These are phyloP conservation scores for Sicyos baderoa DNA, from an alignment of 306 rosid genomes.

Conservation along the genomic window DNA sequence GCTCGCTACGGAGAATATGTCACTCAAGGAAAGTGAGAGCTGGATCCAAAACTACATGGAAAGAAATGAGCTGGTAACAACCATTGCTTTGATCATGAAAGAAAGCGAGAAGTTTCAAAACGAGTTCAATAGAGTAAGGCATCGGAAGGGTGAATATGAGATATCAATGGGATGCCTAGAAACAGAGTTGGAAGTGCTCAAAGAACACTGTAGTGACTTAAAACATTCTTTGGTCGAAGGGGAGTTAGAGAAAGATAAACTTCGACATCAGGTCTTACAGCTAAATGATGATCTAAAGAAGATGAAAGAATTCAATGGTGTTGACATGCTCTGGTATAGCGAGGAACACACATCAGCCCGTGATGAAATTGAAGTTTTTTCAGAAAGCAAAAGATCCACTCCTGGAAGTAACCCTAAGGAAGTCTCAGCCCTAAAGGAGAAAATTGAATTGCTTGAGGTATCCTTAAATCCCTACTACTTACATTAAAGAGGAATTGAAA, in stretches of 20 bases:
- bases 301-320: slow-evolving; percentile 42
- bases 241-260: slow-evolving; percentile 64
- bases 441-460: slow-evolving; percentile 81
- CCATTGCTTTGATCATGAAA: slow-evolving; percentile 45
- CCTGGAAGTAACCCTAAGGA: slow-evolving; percentile 50
- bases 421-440: slow-evolving; percentile 57
- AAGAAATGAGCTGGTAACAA: slow-evolving; percentile 46
- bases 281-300: slow-evolving; percentile 54
- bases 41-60: slow-evolving; percentile 38
- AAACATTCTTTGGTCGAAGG: slow-evolving; percentile 46
- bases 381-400: not conserved
- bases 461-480: slow-evolving; percentile 16
- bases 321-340: slow-evolving; percentile 55
- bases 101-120: slow-evolving; percentile 43
- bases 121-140: slow-evolving; percentile 39
- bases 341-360: slow-evolving; percentile 32
- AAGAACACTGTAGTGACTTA: slow-evolving; percentile 47
- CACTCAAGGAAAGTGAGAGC: slow-evolving; percentile 45
- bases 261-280: slow-evolving; percentile 52
- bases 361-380: slow-evolving; percentile 7
- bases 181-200: slow-evolving; percentile 52
- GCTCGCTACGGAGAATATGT: slow-evolving; percentile 40
- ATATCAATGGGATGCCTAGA: slow-evolving; percentile 31
- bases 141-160: slow-evolving; percentile 48
- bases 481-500: slow-evolving; percentile 13